phyloP scores from a whole-genome alignment of 257 asterid genomes.

The Buddleja alternifolia region DNA sequence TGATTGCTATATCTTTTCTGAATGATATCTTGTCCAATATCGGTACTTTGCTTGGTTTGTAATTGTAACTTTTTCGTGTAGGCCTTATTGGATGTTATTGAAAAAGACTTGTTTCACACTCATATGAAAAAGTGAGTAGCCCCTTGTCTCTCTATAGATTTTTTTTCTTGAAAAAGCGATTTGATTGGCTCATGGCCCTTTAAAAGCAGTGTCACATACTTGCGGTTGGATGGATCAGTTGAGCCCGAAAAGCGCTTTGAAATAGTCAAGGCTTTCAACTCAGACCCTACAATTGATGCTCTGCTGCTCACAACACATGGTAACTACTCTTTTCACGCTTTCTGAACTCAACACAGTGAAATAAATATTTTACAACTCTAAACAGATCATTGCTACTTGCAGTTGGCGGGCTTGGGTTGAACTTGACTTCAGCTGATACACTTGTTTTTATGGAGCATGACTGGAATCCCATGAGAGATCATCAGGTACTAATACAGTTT shows the following conservation, averaged over 20 bases:
- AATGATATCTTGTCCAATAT: background rate
- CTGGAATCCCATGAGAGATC: constrained; percentile 99
- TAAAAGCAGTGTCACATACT: constrained; percentile 77
- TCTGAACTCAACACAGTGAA: background rate
- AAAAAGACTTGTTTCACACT: constrained; percentile 81
- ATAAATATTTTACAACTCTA: background rate
- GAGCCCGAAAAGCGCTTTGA: constrained; percentile 95
- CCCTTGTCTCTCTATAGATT: constrained; percentile 9
- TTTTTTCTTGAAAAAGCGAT: background rate
- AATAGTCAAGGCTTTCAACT: constrained; percentile 94
- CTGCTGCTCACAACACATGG: constrained; percentile 97
- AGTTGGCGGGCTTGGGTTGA: constrained; percentile 99
- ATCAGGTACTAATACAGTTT: constrained; percentile 65
- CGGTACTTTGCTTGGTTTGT: constrained; percentile 25
- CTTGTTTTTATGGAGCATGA: constrained; percentile 99
- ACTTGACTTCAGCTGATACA: constrained; percentile 98
- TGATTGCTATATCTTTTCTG: background rate
- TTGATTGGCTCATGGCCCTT: constrained; percentile 30
- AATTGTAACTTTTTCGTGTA: constrained; percentile 48
- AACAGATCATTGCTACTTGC: constrained; percentile 31
- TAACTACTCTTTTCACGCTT: constrained; percentile 32
- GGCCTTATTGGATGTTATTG: constrained; percentile 93
- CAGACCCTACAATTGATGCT: constrained; percentile 98
- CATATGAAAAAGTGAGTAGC: constrained; percentile 85
- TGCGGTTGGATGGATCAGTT: constrained; percentile 98